A percentile compares a stretch with the other conserved stretches of the same genome.
Conservation (phyloP, 1,284 basidiomycete genomes). For the Pholiota adiposa region DNA sequence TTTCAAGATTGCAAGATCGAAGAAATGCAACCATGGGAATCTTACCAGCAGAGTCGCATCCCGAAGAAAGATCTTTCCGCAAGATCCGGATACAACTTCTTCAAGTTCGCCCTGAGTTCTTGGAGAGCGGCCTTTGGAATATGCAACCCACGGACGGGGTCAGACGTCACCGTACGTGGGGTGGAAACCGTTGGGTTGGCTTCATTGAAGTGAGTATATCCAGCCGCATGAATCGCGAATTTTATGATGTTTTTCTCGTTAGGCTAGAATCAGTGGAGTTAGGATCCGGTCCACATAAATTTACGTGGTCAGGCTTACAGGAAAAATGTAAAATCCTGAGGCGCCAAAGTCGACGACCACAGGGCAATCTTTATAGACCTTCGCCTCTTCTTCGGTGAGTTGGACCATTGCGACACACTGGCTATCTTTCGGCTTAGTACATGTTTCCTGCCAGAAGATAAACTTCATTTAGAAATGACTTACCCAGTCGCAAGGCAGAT, state of each 20-base stretch:
- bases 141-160: slow-evolving; percentile 58
- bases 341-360: slow-evolving; percentile 70
- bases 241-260: slow-evolving; percentile 74
- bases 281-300: background rate
- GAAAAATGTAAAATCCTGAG: slow-evolving; percentile 77
- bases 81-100: slow-evolving; percentile 73
- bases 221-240: slow-evolving; percentile 70
- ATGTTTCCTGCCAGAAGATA: background rate
- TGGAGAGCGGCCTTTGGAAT: slow-evolving; percentile 63
- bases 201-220: slow-evolving; percentile 55
- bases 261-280: slow-evolving; percentile 52
- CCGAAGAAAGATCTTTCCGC: slow-evolving; percentile 65
- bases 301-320: slow-evolving; percentile 49
- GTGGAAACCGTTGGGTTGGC: slow-evolving; percentile 54
- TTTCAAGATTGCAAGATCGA: slow-evolving; percentile 5
- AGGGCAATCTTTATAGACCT: slow-evolving; percentile 64
- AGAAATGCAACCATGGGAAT: background rate
- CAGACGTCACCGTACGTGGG: slow-evolving; percentile 63
- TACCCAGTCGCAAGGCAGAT: slow-evolving; percentile 74
- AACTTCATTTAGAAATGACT: slow-evolving; percentile 22
- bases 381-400: slow-evolving; percentile 70
- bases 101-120: slow-evolving; percentile 55
- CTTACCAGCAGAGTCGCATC: slow-evolving; percentile 86
- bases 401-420: slow-evolving; percentile 82
- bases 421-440: slow-evolving; percentile 39